A percentile compares a stretch with the other conserved stretches of the same genome.
phyloP scores from a whole-genome alignment of 345 rosid species.

The Eucalyptus marginata region DNA sequence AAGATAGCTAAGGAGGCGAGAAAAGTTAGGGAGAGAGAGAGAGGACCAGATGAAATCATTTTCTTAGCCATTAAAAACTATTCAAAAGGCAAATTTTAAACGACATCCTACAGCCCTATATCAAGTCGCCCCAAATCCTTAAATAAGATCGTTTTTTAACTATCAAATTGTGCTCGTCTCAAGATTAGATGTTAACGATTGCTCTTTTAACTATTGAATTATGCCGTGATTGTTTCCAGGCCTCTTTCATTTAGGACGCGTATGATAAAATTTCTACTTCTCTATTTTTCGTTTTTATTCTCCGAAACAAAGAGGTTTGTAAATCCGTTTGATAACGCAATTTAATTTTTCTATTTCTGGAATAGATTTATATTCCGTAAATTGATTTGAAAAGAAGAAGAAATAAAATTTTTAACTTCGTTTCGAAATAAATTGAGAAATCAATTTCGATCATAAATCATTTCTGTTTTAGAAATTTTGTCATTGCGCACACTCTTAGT shows the following conservation, averaged over 20 bases:
- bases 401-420: too few relatives aligned
- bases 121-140: accelerated
- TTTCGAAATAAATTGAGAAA: too few relatives aligned
- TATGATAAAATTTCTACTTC: too few relatives aligned
- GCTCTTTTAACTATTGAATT: not conserved
- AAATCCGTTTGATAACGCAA: too few relatives aligned
- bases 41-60: not conserved
- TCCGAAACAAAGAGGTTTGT: too few relatives aligned
- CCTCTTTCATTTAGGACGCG: not conserved
- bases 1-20: not conserved
- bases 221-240: not conserved
- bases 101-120: accelerated
- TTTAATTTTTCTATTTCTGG: too few relatives aligned
- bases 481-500: too few relatives aligned
- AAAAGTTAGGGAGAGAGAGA: not conserved
- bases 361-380: too few relatives aligned
- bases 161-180: accelerated
- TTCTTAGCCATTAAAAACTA: not conserved
- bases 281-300: too few relatives aligned
- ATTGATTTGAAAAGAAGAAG: too few relatives aligned
- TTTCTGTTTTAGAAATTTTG: too few relatives aligned
- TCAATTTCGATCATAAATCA: too few relatives aligned
- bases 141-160: accelerated
- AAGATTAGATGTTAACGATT: not conserved
- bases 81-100: not conserved